Base-by-base conservation (phyloP, 140 eudicot genomes). In the Ambrosia hybrid region DNA sequence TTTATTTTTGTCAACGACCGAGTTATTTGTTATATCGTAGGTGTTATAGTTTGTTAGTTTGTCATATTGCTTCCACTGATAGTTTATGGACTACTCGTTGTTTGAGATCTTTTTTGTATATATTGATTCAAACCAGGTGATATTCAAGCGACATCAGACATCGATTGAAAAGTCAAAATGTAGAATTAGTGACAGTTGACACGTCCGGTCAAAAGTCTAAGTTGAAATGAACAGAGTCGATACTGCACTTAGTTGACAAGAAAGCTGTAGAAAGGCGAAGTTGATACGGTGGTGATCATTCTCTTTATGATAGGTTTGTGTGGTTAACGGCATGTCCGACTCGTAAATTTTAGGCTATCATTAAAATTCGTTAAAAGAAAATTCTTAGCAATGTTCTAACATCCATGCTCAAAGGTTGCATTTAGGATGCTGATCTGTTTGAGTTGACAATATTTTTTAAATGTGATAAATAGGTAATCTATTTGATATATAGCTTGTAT, bases 31-130 rank as follows among this genome's bases (percentile, higher is more conserved):
- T 51, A 16, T 45, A 59, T n/a, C 60, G 68, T 55, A 53, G 65
- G 16, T 67, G 52, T 57, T 15, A 11, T 21, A 21, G 26, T 21
- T 21, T 21, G 26, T 21, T 41, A 16, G 60, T 45, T 33, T 60
- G 21, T 34, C 16, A 17, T 26, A 57, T 62, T 51, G 62, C 61
- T 73, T 73, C 55, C 70, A 73, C 63, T 73, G 0, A 60, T 21
- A 21, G 12, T 48, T 11, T 4, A 53, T 52, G 37, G 51, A 68
- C 49, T 68, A 49, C 68, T 26, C 73, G 14, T 67, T 43, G 67
- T 58, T 72, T 58, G 45, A 21, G 38, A 41, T 17, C 9, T 21
- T 4, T 30, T 58, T 59, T 59, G 48, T 45, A 33, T 72, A n/a
- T 30, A n/a, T 30, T 26, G 61, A 61, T 30, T 48, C 21, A 10